Conservation (phyloP, 129 eudicot species). For the Flaveria linearis region DNA sequence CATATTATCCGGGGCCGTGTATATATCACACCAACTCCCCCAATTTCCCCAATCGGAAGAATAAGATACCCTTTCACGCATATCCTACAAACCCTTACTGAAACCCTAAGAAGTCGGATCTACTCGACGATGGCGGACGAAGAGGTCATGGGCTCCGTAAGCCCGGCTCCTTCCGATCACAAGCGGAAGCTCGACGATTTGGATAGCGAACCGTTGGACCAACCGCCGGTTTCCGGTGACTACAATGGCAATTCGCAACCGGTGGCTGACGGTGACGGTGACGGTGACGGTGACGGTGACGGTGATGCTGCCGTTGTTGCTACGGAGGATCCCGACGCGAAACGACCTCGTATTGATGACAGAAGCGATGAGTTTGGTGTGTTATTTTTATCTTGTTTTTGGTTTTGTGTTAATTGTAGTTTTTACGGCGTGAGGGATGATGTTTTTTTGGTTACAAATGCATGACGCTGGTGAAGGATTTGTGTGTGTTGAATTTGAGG, state of each 20-base stretch:
- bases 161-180: conserved; percentile 56
- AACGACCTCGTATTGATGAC: conserved; percentile 77
- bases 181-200: conserved; percentile 77
- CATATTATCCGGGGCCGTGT: conserved; percentile 19
- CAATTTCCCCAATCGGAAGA: conserved; percentile 3
- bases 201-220: conserved; percentile 56
- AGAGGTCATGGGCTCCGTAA: conserved; percentile 41
- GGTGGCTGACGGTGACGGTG: conserved; percentile 7
- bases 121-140: conserved; percentile 52
- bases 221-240: conserved; percentile 37
- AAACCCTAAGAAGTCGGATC: conserved; percentile 44
- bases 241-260: conserved; percentile 36
- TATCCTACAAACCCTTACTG: conserved; percentile 26
- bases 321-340: conserved; percentile 52
- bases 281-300: conserved; percentile 33
- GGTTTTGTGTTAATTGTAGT: conserved; percentile 1
- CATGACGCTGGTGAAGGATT: not conserved
- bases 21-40: not conserved
- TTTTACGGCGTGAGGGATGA: not conserved
- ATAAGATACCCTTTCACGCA: conserved; percentile 8
- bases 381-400: not conserved
- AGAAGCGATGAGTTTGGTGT: conserved; percentile 45
- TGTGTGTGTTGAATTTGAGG: not conserved
- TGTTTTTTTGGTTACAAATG: not conserved
- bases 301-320: conserved; percentile 20